Evolutionary conservation across 495 filamentous ascomycete genomes (phyloP).

Genomic region (Ramalina peruviana): DNA sequence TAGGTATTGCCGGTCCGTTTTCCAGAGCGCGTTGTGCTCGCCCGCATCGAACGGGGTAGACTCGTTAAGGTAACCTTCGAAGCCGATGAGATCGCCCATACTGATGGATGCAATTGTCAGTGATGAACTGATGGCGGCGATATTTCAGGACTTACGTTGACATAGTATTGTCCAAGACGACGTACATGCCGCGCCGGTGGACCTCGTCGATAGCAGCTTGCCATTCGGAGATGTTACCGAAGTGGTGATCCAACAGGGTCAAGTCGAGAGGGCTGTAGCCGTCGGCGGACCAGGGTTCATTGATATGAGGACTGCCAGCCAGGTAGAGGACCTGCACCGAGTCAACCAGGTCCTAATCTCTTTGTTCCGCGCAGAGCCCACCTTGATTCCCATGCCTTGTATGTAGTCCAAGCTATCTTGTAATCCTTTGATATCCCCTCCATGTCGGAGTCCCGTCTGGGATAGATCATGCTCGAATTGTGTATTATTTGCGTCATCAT

Average conservation of each 20-base stretch:
- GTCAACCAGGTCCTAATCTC: constrained; percentile 5
- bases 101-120: background rate
- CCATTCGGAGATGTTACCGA: constrained; percentile 50
- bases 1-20: constrained; percentile 40
- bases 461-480: constrained; percentile 54
- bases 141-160: constrained; percentile 37
- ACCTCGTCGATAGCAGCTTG: constrained; percentile 49
- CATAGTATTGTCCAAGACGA: constrained; percentile 59
- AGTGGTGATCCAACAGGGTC: constrained; percentile 57
- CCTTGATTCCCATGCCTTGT: constrained; percentile 63
- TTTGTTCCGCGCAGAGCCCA: constrained; percentile 12
- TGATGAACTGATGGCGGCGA: background rate
- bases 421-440: constrained; percentile 53
- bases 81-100: constrained; percentile 56
- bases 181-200: constrained; percentile 53
- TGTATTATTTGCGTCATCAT: constrained; percentile 58
- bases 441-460: constrained; percentile 61
- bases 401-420: constrained; percentile 58
- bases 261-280: constrained; percentile 55
- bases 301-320: constrained; percentile 55
- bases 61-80: constrained; percentile 49
- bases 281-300: constrained; percentile 57
- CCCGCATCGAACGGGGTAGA: constrained; percentile 45
- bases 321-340: constrained; percentile 47
- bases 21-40: constrained; percentile 48